Evolutionary conservation across 2,329 filamentous ascomycete species (phyloP).

Genomic region (Ophiostoma sp.): DNA sequence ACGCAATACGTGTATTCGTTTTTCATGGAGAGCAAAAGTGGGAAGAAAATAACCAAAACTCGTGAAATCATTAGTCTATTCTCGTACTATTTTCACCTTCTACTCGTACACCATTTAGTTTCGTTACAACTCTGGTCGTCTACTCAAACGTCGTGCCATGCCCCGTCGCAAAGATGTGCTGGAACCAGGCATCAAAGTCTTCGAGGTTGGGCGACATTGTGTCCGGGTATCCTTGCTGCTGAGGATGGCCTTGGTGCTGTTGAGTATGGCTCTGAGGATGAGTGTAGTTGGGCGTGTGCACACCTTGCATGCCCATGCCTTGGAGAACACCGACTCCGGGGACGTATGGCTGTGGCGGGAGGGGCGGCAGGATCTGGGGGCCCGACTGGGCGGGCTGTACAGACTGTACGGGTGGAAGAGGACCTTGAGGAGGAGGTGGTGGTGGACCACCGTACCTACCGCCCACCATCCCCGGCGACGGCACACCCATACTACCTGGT

Average conservation of each 20-base stretch:
- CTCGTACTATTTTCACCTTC: neutral
- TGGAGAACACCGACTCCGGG: neutral
- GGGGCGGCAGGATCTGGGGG: neutral
- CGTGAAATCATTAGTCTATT: neutral
- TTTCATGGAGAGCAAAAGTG: neutral
- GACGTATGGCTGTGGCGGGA: neutral
- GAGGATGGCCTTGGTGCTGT: neutral
- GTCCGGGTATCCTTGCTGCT: neutral
- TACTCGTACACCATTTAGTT: neutral
- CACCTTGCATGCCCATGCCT: neutral
- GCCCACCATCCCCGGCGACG: neutral
- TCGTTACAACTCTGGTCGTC: neutral
- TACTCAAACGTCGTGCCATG: constrained; percentile 19
- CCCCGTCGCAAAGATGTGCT: constrained; percentile 28
- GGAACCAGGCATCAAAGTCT: constrained; percentile 32
- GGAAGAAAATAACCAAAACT: neutral
- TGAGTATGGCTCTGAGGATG: neutral
- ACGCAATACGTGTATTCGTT: neutral
- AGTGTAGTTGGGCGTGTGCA: neutral
- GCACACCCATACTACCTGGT: neutral
- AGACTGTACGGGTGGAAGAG: neutral
- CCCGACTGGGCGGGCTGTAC: no score
- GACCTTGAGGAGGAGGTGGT: neutral
- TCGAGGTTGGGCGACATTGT: constrained; percentile 22
- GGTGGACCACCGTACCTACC: neutral